Percentiles rank a stretch among this genome's conserved stretches.
phyloP scores from a whole-genome alignment of 768 basidiomycete genomes.

The Ramaria sp. region DNA sequence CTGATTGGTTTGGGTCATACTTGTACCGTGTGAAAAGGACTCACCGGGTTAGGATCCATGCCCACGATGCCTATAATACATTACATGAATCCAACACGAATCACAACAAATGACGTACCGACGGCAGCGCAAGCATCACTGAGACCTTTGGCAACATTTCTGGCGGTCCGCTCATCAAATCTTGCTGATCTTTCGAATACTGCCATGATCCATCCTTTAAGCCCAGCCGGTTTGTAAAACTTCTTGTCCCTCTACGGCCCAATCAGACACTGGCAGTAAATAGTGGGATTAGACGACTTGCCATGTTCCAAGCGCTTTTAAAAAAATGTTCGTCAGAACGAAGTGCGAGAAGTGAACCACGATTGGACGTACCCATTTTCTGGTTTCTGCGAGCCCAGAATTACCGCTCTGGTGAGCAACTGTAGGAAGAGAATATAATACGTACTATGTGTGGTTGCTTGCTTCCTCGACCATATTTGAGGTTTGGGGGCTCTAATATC shows the following conservation, averaged over 20 bases:
- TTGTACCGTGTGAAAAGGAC: neutral
- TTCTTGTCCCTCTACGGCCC: slow-evolving; percentile 48
- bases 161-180: slow-evolving; percentile 36
- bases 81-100: neutral
- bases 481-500: slow-evolving; percentile 48
- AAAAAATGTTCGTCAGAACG: slow-evolving; percentile 2
- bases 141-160: slow-evolving; percentile 47
- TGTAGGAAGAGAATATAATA: slow-evolving; percentile 5
- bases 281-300: slow-evolving; percentile 12
- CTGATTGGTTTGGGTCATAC: neutral
- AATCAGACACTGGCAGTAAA: neutral
- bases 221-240: slow-evolving; percentile 45
- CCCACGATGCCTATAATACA: slow-evolving; percentile 44
- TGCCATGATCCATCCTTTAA: slow-evolving; percentile 49
- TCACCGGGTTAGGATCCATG: slow-evolving; percentile 28
- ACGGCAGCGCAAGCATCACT: slow-evolving; percentile 38
- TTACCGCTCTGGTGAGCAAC: neutral
- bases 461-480: slow-evolving; percentile 53
- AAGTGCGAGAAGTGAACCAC: slow-evolving; percentile 1
- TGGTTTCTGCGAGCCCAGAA: slow-evolving; percentile 6
- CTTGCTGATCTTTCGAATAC: slow-evolving; percentile 53
- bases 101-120: slow-evolving; percentile 32
- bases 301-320: slow-evolving; percentile 80
- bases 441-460: slow-evolving; percentile 48
- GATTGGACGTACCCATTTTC: slow-evolving; percentile 8